A percentile compares a stretch with the other conserved stretches of the same genome.
phyloP scores from a whole-genome alignment of 257 asterid genomes.

The Ilex aquifolium region DNA sequence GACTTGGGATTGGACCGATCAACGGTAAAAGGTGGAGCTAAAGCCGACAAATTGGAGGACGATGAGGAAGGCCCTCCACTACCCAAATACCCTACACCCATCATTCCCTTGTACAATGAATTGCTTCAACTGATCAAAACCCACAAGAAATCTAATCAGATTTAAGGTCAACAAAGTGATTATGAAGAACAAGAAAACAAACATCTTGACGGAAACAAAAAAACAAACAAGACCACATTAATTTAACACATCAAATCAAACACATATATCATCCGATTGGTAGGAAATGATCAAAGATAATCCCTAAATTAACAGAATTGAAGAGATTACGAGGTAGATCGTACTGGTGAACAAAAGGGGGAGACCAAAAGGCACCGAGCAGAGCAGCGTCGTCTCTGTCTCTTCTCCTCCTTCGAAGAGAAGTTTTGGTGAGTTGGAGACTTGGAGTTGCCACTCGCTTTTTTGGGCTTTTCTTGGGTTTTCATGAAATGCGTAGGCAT shows the following conservation, averaged over 20 bases:
- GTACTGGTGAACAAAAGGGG: no score
- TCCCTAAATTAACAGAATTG: not conserved
- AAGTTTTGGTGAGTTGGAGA: no score
- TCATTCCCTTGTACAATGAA: slow-evolving; percentile 36
- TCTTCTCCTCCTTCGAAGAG: slow-evolving; percentile 9
- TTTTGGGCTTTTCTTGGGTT: no score
- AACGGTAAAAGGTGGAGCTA: slow-evolving; percentile 96
- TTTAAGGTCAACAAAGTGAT: not conserved
- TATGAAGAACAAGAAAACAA: not conserved
- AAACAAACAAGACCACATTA: not conserved
- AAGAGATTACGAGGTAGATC: not conserved
- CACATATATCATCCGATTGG: not conserved
- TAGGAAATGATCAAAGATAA: no score
- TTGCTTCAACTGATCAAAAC: slow-evolving; percentile 30
- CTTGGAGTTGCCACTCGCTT: no score
- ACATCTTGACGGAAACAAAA: not conserved
- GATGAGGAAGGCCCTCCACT: slow-evolving; percentile 56
- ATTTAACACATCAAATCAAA: slow-evolving; percentile 1
- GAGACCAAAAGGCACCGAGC: no score
- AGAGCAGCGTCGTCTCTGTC: slow-evolving; percentile 5
- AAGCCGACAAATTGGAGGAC: slow-evolving; percentile 73
- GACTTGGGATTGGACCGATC: slow-evolving; percentile 58
- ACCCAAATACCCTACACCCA: slow-evolving; percentile 61
- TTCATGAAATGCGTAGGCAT: no score
- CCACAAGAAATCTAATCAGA: slow-evolving; percentile 16